Conservation (phyloP, 176 grass and related monocot species). For the Leersia perrieri region DNA sequence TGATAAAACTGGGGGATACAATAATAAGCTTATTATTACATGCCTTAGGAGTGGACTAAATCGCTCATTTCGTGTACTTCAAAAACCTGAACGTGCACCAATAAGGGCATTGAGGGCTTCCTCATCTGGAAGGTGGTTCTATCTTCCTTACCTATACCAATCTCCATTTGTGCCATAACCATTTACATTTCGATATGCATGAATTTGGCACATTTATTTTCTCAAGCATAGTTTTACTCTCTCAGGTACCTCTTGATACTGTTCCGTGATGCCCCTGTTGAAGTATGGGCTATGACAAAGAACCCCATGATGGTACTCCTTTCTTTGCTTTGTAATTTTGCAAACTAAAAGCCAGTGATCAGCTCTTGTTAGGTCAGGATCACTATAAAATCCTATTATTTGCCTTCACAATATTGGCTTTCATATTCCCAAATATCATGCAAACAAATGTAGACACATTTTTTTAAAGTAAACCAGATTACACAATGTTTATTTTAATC, state of each 20-base stretch:
- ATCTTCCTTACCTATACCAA: slow-evolving; percentile 23
- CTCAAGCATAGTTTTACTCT: slow-evolving; percentile 35
- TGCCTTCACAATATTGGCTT: not conserved
- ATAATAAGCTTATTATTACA: slow-evolving; percentile 85
- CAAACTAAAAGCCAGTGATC: slow-evolving; percentile 15
- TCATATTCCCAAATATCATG: not conserved
- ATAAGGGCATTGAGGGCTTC: slow-evolving; percentile 96
- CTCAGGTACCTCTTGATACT: slow-evolving; percentile 92
- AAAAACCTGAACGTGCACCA: slow-evolving; percentile 95
- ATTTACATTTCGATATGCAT: slow-evolving; percentile 2
- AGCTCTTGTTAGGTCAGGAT: slow-evolving; percentile 16
- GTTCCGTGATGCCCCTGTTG: slow-evolving; percentile 98
- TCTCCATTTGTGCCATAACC: not conserved
- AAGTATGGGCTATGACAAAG: slow-evolving; percentile 99
- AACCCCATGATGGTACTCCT: slow-evolving; percentile 88
- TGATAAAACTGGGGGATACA: slow-evolving; percentile 92
- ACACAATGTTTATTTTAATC: slow-evolving; percentile 5
- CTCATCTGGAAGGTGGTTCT: slow-evolving; percentile 88
- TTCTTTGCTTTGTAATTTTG: slow-evolving; percentile 36
- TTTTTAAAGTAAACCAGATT: not conserved
- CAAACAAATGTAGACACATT: not conserved
- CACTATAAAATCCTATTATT: not conserved
- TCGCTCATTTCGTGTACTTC: slow-evolving; percentile 83
- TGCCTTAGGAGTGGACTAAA: slow-evolving; percentile 98
- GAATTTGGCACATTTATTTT: not conserved